These are phyloP conservation scores for Salix dunnii DNA, from an alignment of 345 rosid genomes.

Conservation along the genomic window DNA sequence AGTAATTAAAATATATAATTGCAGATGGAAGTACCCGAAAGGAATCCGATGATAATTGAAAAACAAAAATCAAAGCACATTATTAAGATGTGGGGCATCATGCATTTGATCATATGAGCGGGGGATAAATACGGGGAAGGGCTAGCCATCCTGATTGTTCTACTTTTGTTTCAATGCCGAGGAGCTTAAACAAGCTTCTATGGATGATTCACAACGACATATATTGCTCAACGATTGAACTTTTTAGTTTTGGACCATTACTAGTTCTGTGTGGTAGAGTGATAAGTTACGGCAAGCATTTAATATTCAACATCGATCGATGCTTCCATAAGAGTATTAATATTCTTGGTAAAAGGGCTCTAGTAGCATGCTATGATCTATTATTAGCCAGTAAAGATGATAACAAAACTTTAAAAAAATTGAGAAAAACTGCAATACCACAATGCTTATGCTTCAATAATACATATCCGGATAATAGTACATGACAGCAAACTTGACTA, in stretches of 20 bases:
- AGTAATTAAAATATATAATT: slow-evolving; percentile 10
- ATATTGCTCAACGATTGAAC: not conserved
- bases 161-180: not conserved
- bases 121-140: slow-evolving; percentile 18
- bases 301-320: too few relatives aligned
- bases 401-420: not conserved
- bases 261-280: not conserved
- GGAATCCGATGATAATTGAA: slow-evolving; percentile 36
- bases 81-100: slow-evolving; percentile 32
- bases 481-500: slow-evolving; percentile 18
- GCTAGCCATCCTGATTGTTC: not conserved
- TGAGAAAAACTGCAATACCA: not conserved
- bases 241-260: not conserved
- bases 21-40: slow-evolving; percentile 9
- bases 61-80: slow-evolving; percentile 14
- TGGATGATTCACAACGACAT: not conserved
- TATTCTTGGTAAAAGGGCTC: not conserved
- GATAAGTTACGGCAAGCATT: not conserved
- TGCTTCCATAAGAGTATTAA: not conserved
- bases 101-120: slow-evolving; percentile 19
- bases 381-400: not conserved
- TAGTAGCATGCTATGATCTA: not conserved
- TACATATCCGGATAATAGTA: slow-evolving; percentile 16
- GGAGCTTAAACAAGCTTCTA: not conserved
- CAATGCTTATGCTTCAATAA: slow-evolving; percentile 10